Evolutionary conservation across 345 rosid genomes (phyloP).

Genomic region (Ceriops tagal): DNA sequence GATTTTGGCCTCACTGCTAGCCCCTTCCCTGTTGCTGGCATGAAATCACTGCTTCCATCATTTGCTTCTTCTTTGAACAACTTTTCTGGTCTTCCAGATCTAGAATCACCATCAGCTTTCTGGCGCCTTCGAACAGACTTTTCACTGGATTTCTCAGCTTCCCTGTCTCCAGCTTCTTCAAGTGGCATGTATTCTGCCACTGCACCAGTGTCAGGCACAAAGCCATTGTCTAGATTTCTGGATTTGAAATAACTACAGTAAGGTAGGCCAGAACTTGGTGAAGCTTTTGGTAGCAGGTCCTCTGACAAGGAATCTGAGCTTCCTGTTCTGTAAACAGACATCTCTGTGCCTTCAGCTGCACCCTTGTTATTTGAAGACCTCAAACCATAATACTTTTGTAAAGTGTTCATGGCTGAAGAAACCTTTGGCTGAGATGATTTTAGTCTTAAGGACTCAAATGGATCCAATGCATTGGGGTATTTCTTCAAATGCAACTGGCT

Average conservation of each 20-base stretch:
- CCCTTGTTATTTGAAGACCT: slow-evolving; percentile 29
- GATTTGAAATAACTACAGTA: slow-evolving; percentile 19
- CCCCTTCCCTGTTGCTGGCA: slow-evolving; percentile 52
- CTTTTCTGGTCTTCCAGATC: slow-evolving; percentile 43
- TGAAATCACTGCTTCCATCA: slow-evolving; percentile 36
- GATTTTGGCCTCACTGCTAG: slow-evolving; percentile 67
- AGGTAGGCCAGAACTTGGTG: slow-evolving; percentile 27
- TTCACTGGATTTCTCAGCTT: slow-evolving; percentile 37
- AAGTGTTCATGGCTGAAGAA: slow-evolving; percentile 76
- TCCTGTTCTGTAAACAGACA: slow-evolving; percentile 42
- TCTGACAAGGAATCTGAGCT: slow-evolving; percentile 19
- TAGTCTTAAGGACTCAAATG: slow-evolving; percentile 46
- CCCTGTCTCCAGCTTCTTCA: slow-evolving; percentile 36
- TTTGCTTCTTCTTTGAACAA: slow-evolving; percentile 57
- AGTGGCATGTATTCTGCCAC: slow-evolving; percentile 30
- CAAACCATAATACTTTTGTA: slow-evolving; percentile 75
- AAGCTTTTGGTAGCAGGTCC: slow-evolving; percentile 24
- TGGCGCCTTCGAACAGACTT: slow-evolving; percentile 50
- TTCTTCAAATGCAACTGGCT: no score
- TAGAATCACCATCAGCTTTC: slow-evolving; percentile 35
- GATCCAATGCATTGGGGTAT: slow-evolving; percentile 13
- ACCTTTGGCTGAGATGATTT: slow-evolving; percentile 42
- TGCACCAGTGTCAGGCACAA: slow-evolving; percentile 29
- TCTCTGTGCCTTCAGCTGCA: slow-evolving; percentile 48
- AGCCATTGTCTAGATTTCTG: slow-evolving; percentile 19